These are phyloP conservation scores for Boletus subparvulus DNA, from an alignment of 768 basidiomycete species.

Conservation along the genomic window DNA sequence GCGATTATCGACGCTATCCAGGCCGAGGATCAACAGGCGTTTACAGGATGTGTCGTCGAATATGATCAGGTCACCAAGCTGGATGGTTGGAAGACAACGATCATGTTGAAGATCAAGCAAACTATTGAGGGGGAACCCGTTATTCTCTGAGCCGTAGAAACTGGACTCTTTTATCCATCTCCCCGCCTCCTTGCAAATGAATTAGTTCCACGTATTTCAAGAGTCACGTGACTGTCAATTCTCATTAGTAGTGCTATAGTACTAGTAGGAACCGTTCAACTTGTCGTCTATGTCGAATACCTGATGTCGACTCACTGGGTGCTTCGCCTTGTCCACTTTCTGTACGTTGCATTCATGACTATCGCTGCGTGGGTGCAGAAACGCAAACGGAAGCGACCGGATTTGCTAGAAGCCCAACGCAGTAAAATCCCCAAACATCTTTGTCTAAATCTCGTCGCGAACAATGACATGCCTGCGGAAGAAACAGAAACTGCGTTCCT, in stretches of 20 bases:
- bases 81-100: constrained; percentile 94
- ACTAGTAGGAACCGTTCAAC: not conserved
- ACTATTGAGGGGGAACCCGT: constrained; percentile 59
- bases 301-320: constrained; percentile 43
- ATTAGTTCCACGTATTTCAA: constrained; percentile 18
- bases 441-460: constrained; percentile 59
- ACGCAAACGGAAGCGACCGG: constrained; percentile 39
- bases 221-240: constrained; percentile 21
- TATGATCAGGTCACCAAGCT: constrained; percentile 91
- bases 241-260: too few relatives aligned
- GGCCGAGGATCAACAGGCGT: constrained; percentile 66
- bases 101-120: constrained; percentile 89
- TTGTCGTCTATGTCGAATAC: constrained; percentile 14
- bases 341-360: constrained; percentile 49
- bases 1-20: constrained; percentile 78
- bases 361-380: constrained; percentile 42
- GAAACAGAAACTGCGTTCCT: constrained; percentile 44
- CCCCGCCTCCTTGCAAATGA: not conserved
- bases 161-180: too few relatives aligned
- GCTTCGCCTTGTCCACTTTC: constrained; percentile 57
- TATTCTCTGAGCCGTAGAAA: constrained; percentile 25
- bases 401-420: constrained; percentile 50
- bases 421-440: constrained; percentile 64
- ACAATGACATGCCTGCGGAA: constrained; percentile 36
- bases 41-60: constrained; percentile 83